These are phyloP conservation scores for Hamamelis virginiana DNA, from an alignment of 164 flowering plant genomes.

Conservation along the genomic window DNA sequence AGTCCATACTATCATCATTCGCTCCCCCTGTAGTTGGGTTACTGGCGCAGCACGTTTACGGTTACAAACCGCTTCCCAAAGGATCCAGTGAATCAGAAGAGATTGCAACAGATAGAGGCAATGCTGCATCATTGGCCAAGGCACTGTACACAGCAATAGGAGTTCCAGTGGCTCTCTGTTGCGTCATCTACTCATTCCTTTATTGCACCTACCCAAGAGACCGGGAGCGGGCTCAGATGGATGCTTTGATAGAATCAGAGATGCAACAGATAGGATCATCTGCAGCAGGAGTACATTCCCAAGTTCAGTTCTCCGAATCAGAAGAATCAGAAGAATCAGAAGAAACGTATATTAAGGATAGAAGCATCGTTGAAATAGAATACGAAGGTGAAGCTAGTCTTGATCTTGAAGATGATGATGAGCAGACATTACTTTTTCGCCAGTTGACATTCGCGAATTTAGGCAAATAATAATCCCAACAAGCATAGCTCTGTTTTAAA, in stretches of 20 bases:
- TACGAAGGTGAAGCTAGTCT: conserved; percentile 34
- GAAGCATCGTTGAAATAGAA: conserved; percentile 41
- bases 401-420: conserved; percentile 51
- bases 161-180: conserved; percentile 76
- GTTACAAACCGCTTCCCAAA: conserved; percentile 61
- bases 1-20: conserved; percentile 83
- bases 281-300: conserved; percentile 23
- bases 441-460: conserved; percentile 43
- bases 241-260: conserved; percentile 70
- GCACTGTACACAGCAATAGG: conserved; percentile 82
- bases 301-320: conserved; percentile 15
- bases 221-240: conserved; percentile 70
- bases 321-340: conserved; percentile 33
- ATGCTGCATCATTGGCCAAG: conserved; percentile 80
- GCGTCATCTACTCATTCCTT: conserved; percentile 76
- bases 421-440: conserved; percentile 40
- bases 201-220: conserved; percentile 88
- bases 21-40: conserved; percentile 94
- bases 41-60: conserved; percentile 72
- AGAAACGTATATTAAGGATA: conserved; percentile 26
- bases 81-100: conserved; percentile 52
- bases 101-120: conserved; percentile 65
- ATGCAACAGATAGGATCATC: conserved; percentile 47
- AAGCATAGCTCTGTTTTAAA: not conserved
- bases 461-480: conserved; percentile 17